These are phyloP conservation scores for Lycium ferocissimum DNA, from an alignment of 257 asterid species.

Conservation along the genomic window DNA sequence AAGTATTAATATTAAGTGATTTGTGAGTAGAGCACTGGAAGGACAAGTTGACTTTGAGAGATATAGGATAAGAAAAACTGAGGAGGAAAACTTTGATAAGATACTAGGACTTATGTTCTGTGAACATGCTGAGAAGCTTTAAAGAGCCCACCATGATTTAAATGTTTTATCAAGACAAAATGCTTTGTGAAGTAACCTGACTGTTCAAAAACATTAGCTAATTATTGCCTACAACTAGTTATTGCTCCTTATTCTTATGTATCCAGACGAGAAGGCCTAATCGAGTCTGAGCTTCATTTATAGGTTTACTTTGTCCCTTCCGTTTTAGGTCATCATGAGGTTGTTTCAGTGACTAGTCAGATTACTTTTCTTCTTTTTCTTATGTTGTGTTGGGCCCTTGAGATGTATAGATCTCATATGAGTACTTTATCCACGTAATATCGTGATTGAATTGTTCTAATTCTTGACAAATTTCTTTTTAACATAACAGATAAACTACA, in stretches of 20 bases:
- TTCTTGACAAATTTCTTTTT: not conserved
- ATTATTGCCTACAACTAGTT: not conserved
- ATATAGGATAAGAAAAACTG: not conserved
- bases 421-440: not conserved
- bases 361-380: not conserved
- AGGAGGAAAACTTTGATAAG: not conserved
- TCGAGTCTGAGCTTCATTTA: not conserved
- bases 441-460: conserved; percentile 11
- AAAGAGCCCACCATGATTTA: not conserved
- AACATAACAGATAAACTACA: conserved; percentile 45
- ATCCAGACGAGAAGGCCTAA: not conserved
- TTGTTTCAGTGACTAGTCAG: conserved; percentile 19
- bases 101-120: not conserved
- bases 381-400: conserved; percentile 20
- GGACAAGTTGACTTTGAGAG: not conserved
- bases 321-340: not conserved
- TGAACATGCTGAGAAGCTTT: not conserved
- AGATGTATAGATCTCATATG: not conserved
- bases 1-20: not conserved
- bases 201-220: not conserved
- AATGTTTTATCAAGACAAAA: not conserved
- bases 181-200: not conserved
- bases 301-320: not conserved
- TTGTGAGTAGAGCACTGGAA: not conserved
- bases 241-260: not conserved